These are phyloP conservation scores for Heracleum sosnowskyi DNA, from an alignment of 129 eudicot species.

Conservation along the genomic window DNA sequence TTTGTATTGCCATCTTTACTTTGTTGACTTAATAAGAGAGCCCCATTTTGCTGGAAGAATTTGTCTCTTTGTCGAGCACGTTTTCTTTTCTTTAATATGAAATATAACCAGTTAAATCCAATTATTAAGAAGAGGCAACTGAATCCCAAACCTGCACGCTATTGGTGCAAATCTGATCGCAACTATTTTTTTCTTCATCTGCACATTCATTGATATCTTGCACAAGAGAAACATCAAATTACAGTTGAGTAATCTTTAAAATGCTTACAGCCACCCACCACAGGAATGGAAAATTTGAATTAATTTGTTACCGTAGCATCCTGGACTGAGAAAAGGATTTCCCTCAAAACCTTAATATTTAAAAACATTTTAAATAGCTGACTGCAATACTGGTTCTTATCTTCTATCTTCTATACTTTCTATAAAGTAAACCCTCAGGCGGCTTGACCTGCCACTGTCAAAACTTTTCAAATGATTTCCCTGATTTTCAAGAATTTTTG, in stretches of 20 bases:
- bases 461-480: too few species aligned
- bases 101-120: conserved; percentile 31
- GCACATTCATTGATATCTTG: not conserved
- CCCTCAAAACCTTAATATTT: conserved; percentile 39
- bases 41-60: conserved; percentile 37
- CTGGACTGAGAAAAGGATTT: conserved; percentile 42
- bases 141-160: conserved; percentile 21
- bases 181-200: not conserved
- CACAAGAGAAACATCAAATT: not conserved
- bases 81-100: conserved; percentile 24
- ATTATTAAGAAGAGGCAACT: conserved; percentile 28
- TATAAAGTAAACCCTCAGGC: too few species aligned
- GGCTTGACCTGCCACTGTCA: not conserved
- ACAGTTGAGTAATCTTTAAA: not conserved
- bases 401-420: too few species aligned
- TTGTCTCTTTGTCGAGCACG: conserved; percentile 18
- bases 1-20: not conserved
- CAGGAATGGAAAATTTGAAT: not conserved
- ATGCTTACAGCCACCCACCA: too few species aligned
- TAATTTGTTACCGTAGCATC: conserved; percentile 38
- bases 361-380: too few species aligned
- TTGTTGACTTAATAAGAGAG: conserved; percentile 28
- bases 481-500: too few species aligned
- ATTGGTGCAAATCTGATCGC: not conserved
- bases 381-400: too few species aligned